Base-by-base conservation (phyloP, 2,329 filamentous ascomycete genomes). In the Pseudogymnoascus pannorum region DNA sequence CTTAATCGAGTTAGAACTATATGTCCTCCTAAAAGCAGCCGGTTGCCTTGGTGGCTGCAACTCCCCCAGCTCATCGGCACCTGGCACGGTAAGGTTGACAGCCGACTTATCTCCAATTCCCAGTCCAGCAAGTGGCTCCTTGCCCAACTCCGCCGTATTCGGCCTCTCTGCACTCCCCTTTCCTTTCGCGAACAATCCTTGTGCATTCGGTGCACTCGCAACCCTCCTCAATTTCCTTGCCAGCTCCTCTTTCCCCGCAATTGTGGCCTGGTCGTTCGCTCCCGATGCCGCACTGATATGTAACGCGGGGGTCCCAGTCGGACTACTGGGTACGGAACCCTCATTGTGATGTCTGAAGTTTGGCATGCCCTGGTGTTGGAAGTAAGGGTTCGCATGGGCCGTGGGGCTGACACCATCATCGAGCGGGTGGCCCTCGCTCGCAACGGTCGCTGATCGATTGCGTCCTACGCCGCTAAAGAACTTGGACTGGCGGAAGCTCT, bases 1-100 rank as follows among this genome's bases (percentile, higher is more conserved):
- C 77, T 99, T 99, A 80, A 99, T 99, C 40, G 94, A 97, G 75
- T 97, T 99, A 67, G 93, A 97, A 76, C 94, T 97, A 75, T 99
- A 99, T 2, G 94, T 99, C 73, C 94, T 85, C 70, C 94, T 83
- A 77, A 97, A 99, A 18, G 91, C 86, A 57, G 91, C 80, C 16
- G 85, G 81, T 66, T 87, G 84, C 68, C 86, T 84, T 1, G 84
- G 81, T 3, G 86, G 82, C 35, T 91, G 80, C 63, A 92, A 82
- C 58, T 84, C 81, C 60, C 81, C 80, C 14, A 88, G 76, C 70
- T 86, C 82, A 57, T 77, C 72, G 59, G 78, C 75, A 33, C 51
- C 51, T 18, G 78, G 74, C 8, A 78, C 69, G 14, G 72, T 68
- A 31, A 80, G 73, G 44, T 77, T 72, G 18, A 75, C 66, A n/a